Evolutionary conservation across 2,329 filamentous ascomycete species (phyloP).

Genomic region (Ascochyta rabiei): DNA sequence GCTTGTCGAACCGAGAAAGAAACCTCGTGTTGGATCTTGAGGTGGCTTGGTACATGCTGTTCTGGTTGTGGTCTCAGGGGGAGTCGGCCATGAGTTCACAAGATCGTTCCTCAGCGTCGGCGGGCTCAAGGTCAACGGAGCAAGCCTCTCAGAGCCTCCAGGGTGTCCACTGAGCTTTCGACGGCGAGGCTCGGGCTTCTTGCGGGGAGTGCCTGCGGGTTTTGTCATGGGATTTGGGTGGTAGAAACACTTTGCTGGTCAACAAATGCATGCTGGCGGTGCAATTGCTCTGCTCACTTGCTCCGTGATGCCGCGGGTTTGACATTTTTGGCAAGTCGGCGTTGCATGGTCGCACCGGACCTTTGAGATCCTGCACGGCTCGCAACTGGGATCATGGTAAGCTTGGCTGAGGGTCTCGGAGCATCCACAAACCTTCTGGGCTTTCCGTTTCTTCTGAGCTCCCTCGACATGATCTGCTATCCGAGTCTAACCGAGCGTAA

Average conservation of each 20-base stretch:
- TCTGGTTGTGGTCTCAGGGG: constrained; percentile 34
- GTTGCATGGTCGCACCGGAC: constrained; percentile 44
- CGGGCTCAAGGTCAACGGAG: constrained; percentile 35
- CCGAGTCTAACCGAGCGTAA: constrained; percentile 6
- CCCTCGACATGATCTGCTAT: constrained; percentile 27
- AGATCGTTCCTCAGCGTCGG: constrained; percentile 37
- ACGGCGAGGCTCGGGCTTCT: constrained; percentile 41
- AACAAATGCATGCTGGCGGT: neutral
- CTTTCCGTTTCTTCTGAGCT: constrained; percentile 45
- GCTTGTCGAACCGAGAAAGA: constrained; percentile 46
- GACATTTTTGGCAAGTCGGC: constrained; percentile 44
- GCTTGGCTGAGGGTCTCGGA: constrained; percentile 14
- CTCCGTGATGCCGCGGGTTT: constrained; percentile 39
- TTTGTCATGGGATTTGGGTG: constrained; percentile 48
- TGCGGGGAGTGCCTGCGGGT: constrained; percentile 44
- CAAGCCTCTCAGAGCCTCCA: constrained; percentile 28
- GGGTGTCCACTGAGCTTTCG: constrained; percentile 21
- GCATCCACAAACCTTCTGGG: constrained; percentile 34
- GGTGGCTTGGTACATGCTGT: constrained; percentile 22
- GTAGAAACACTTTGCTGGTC: constrained; percentile 40
- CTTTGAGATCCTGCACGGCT: constrained; percentile 46
- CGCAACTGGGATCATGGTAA: constrained; percentile 38
- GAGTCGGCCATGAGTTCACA: constrained; percentile 37
- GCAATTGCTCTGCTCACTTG: constrained; percentile 31
- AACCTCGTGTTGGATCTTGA: constrained; percentile 35